phyloP scores from a whole-genome alignment of 1,284 basidiomycete genomes.

The Fomitopsis pinicola region DNA sequence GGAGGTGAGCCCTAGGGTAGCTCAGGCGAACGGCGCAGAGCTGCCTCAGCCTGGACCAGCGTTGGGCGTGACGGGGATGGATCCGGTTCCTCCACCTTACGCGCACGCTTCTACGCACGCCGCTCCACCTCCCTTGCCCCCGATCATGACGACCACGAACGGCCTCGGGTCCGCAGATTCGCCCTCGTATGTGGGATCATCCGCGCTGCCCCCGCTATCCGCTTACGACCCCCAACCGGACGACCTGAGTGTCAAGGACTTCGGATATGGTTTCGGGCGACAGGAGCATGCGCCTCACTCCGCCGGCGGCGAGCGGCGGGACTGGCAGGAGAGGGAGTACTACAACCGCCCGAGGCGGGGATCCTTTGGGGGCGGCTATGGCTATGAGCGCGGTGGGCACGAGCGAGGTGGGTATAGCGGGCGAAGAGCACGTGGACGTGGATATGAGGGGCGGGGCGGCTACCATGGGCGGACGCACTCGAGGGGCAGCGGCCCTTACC shows the following conservation, averaged over 20 bases:
- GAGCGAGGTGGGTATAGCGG: conserved; percentile 26
- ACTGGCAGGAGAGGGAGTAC: conserved; percentile 18
- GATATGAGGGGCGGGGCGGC: conserved; percentile 28
- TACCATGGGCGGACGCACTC: conserved; percentile 18
- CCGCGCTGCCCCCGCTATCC: conserved; percentile 7
- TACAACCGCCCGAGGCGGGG: conserved; percentile 24
- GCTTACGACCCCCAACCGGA: conserved; percentile 22
- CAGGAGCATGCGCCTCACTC: conserved; percentile 4
- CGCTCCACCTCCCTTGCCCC: conserved; percentile 10
- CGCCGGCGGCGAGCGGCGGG: conserved; percentile 3
- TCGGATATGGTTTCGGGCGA: conserved; percentile 30
- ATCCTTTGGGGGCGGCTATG: conserved; percentile 22
- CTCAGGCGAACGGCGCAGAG: not conserved
- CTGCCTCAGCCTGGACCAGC: not conserved
- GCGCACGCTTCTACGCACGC: not conserved
- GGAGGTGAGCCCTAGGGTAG: not conserved
- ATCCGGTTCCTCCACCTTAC: not conserved
- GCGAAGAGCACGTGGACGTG: conserved; percentile 31
- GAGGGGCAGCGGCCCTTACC: conserved; percentile 24
- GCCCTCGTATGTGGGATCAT: conserved; percentile 11
- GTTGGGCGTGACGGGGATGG: not conserved
- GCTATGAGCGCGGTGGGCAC: conserved; percentile 20
- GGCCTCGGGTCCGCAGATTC: conserved; percentile 11
- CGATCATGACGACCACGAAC: conserved; percentile 10
- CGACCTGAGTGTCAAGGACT: conserved; percentile 57